These are phyloP conservation scores for Globisporangium canariense DNA, from an alignment of 352 stramenopile species.

Conservation along the genomic window DNA sequence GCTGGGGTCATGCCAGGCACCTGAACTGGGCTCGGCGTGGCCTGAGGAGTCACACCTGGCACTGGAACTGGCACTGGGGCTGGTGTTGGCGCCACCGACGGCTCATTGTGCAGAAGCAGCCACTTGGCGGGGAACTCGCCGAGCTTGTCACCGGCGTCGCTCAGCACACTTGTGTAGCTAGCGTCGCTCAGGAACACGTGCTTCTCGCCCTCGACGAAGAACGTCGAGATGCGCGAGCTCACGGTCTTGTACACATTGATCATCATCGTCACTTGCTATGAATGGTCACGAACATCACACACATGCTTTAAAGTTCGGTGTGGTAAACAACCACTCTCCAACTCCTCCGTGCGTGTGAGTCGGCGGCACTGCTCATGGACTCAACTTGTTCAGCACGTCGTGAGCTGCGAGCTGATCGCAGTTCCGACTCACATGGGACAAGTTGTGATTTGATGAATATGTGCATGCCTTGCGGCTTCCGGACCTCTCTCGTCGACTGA, in stretches of 20 bases:
- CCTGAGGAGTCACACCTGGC: background rate
- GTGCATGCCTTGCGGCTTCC: too few relatives aligned
- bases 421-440: too few relatives aligned
- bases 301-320: too few relatives aligned
- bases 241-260: slow-evolving; percentile 27
- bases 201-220: slow-evolving; percentile 28
- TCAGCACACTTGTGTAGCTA: slow-evolving; percentile 1
- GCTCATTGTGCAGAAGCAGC: background rate
- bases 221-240: slow-evolving; percentile 22
- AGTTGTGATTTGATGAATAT: too few relatives aligned
- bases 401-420: too few relatives aligned
- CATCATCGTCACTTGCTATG: slow-evolving; percentile 12
- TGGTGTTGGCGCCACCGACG: slow-evolving; percentile 3
- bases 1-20: background rate
- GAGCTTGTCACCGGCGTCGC: slow-evolving; percentile 8
- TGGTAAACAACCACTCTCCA: too few relatives aligned
- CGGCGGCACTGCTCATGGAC: too few relatives aligned
- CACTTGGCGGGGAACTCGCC: slow-evolving; percentile 7
- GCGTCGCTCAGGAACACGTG: slow-evolving; percentile 27
- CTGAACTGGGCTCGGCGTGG: background rate
- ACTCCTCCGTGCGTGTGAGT: too few relatives aligned
- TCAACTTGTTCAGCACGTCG: too few relatives aligned
- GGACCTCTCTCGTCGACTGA: too few relatives aligned
- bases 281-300: too few relatives aligned
- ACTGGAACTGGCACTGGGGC: background rate